Evolutionary conservation across 345 rosid genomes (phyloP).

Genomic region (Melaleuca quinquenervia): DNA sequence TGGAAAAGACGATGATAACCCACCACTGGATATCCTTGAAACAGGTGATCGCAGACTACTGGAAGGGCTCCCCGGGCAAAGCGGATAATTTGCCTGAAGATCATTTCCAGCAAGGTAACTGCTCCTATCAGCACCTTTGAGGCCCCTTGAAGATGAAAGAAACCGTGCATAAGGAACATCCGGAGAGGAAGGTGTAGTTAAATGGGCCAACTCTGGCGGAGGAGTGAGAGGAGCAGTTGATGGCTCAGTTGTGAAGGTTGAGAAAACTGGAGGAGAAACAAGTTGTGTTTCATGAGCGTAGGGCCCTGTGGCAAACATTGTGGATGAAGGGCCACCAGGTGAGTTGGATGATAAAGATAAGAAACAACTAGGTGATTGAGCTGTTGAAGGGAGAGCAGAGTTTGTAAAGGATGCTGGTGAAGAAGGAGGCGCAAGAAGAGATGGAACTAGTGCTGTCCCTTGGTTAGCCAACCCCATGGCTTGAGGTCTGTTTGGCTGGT

Average conservation of each 20-base stretch:
- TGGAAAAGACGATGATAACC: constrained; percentile 62
- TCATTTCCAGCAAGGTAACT: constrained; percentile 40
- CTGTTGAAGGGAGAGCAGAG: constrained; percentile 32
- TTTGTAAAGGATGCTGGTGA: constrained; percentile 39
- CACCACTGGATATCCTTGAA: constrained; percentile 50
- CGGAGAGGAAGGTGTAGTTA: constrained; percentile 44
- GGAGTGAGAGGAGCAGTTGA: constrained; percentile 50
- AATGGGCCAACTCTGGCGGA: constrained; percentile 44
- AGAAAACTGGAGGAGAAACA: constrained; percentile 50
- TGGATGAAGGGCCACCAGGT: constrained; percentile 36
- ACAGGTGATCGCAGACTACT: constrained; percentile 68
- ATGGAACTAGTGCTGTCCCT: constrained; percentile 25
- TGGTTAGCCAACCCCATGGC: constrained; percentile 42
- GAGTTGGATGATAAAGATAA: constrained; percentile 29
- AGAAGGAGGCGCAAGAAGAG: constrained; percentile 44
- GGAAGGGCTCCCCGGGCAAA: constrained; percentile 84
- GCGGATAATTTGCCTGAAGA: constrained; percentile 73
- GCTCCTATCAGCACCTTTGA: constrained; percentile 40
- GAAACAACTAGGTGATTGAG: constrained; percentile 37
- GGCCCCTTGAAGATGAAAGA: constrained; percentile 46
- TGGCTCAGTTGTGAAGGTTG: constrained; percentile 45
- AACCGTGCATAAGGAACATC: constrained; percentile 44
- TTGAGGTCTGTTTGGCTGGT: constrained; percentile 59
- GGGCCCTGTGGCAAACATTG: constrained; percentile 42
- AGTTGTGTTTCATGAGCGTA: constrained; percentile 43